Percentiles rank a stretch among this genome's conserved stretches.
Conservation (phyloP, 169 alveolate genomes). For the Plasmodium fragile region DNA sequence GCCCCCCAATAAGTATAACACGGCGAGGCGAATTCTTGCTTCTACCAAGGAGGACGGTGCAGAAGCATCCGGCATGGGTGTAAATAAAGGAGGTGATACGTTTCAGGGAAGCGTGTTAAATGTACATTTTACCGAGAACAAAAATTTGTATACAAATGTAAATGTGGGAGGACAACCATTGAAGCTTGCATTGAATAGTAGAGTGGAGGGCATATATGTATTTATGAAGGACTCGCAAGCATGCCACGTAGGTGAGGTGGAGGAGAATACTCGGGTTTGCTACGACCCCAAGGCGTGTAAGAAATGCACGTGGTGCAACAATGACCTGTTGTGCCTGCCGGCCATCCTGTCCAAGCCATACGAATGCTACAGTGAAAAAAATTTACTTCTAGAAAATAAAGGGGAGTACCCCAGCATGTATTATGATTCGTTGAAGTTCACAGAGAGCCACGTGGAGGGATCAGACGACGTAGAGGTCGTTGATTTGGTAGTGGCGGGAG, state of each 20-base stretch:
- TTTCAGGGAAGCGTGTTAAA: constrained; percentile 17
- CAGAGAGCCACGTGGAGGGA: constrained; percentile 57
- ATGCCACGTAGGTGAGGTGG: constrained; percentile 34
- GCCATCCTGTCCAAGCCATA: constrained; percentile 78
- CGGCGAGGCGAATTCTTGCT: background rate
- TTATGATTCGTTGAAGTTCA: constrained; percentile 40
- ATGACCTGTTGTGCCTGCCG: constrained; percentile 62
- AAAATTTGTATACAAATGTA: constrained; percentile 48
- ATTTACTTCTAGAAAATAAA: constrained; percentile 54
- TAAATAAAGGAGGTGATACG: background rate
- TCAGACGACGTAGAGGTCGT: constrained; percentile 37
- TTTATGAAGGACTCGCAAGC: constrained; percentile 78
- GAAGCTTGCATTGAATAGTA: constrained; percentile 65
- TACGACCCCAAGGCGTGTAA: constrained; percentile 78
- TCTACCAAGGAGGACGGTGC: background rate
- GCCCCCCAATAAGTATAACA: background rate
- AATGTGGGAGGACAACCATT: constrained; percentile 43
- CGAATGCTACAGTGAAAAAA: constrained; percentile 75
- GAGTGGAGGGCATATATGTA: constrained; percentile 80
- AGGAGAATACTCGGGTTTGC: constrained; percentile 25
- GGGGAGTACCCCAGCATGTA: constrained; percentile 66
- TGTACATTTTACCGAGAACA: constrained; percentile 22
- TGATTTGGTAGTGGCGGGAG: background rate
- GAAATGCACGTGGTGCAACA: constrained; percentile 83
- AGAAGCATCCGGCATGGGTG: background rate